Evolutionary conservation across 129 eudicot genomes (phyloP), one percentile per base, ranked within the genome.

Genomic region (Lactuca saligna): DNA sequence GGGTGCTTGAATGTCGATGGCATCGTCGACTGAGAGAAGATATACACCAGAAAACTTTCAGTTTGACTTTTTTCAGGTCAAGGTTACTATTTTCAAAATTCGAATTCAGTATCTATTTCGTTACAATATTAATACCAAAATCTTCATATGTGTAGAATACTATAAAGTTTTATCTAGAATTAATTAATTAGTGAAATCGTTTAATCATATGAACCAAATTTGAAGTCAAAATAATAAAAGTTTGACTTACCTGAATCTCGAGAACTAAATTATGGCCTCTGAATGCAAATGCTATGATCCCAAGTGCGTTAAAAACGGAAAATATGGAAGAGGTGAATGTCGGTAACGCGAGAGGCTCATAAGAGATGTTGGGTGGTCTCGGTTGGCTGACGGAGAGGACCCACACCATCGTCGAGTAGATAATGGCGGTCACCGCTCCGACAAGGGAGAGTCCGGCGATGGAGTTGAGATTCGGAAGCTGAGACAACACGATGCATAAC

Each of bases 361-460:
- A 93, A 49, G 95, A 81, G 54, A 93, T 74, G 15, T 87, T 37
- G 42, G 92, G 86, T 38, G 98, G 98, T 64, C 92, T 75, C 20
- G 31, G 70, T 63, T 87, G 92, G 87, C 90, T 86, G 51, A 93
- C 98, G 11, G 98, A 93, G 49, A 87, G 96, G 42, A 93, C 82
- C 98, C 98, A 93, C 32, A 87, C 89, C 97, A 93, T 81, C 70
- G 98, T 93, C 35, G 88, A 79, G 81, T 93, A 93, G 13, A 85
- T 75, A 48, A 93, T 89, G 49, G 98, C 98, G 8, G 98, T 93
- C n/a, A 93, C 80, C 4, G 98, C 98, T 53, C 98, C 98, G 0
- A 93, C 80, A 56, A 93, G 90, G 0, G 98, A 93, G 65, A 93
- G 92, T 35, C 98, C 98, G 0, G 98, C 98, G 10, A 93, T 93